Conservation (phyloP, 1,284 basidiomycete species). For the Ganoderma lingzhi region DNA sequence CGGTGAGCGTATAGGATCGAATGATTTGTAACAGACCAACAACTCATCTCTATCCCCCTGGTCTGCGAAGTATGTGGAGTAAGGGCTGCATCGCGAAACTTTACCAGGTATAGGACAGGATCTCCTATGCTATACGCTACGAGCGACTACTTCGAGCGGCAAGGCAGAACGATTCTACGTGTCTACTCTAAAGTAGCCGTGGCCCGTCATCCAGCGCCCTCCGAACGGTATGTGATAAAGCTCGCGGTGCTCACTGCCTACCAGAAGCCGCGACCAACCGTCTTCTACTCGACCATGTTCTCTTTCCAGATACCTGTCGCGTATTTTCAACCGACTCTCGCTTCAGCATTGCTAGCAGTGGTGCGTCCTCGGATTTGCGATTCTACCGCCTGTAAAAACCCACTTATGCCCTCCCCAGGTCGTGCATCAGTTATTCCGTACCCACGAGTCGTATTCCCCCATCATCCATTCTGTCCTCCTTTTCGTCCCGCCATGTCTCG, state of each 20-base stretch:
- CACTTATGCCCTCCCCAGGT: background rate
- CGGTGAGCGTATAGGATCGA: too few relatives aligned
- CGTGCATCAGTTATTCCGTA: background rate
- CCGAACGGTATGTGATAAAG: background rate
- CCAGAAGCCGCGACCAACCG: background rate
- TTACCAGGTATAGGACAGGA: background rate
- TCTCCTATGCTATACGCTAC: background rate
- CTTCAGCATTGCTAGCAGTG: background rate
- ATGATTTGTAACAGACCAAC: too few relatives aligned
- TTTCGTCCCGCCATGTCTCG: slow-evolving; percentile 16
- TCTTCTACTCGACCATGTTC: background rate
- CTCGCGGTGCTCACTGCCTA: background rate
- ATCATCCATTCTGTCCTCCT: slow-evolving; percentile 21
- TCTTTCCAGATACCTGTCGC: background rate
- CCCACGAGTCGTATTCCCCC: slow-evolving; percentile 6
- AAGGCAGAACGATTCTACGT: background rate
- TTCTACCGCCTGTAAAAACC: background rate
- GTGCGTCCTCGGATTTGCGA: background rate
- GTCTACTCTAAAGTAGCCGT: too few relatives aligned
- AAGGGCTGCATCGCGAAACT: background rate
- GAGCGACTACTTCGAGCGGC: too few relatives aligned
- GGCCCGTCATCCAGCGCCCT: background rate
- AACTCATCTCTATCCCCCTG: background rate
- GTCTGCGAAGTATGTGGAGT: background rate
- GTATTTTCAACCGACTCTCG: background rate